Evolutionary conservation across 352 stramenopile species (phyloP), one percentile per base, ranked within the genome.

Genomic region (Phytopythium oedochilum): DNA sequence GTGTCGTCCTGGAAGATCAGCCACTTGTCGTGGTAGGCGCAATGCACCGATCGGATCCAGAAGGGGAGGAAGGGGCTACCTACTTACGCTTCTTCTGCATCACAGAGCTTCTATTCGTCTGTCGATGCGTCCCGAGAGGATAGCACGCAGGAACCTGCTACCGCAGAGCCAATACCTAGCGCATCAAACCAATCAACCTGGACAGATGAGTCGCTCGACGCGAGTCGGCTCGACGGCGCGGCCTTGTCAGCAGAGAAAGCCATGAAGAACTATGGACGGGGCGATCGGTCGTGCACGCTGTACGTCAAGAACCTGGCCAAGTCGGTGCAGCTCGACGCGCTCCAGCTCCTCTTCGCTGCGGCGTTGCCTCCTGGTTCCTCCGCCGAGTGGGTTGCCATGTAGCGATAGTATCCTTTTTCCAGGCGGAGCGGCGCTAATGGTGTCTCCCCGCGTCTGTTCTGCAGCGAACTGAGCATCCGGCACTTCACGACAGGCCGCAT

Each of bases 241-340:
- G 26, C 64, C 56, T 52, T 78, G 43, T 36, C 47, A 32, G 43
- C 12, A 2, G 68, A 89, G 38, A 92, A 87, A 53, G 71, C 61
- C 2, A 90, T 92, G 78, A 78, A 73, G 34, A 88, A 78, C 9
- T 95, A 95, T 46, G 43, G 71, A 23, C 67, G 64, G 7, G 81
- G 81, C 6, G 65, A 80, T 6, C 63, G 72, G 17, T 88, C 77
- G 1, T 44, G 55, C 12, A 79, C 79, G 22, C 64, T 95, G 1
- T 95, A 93, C 59, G 68, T 93, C 38, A 95, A 93, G 63, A 95
- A 95, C 59, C 66, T 95, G 22, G 66, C 83, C 11, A 82, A 75
- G 40, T 63, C 63, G 11, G 67, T 92, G 18, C 38, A 74, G 17
- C 49, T 75, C 25, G 47, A 43, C 28, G 78, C 88, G 28, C 58